Conservation (phyloP, 495 filamentous ascomycete genomes). For the Neurospora pannonica region DNA sequence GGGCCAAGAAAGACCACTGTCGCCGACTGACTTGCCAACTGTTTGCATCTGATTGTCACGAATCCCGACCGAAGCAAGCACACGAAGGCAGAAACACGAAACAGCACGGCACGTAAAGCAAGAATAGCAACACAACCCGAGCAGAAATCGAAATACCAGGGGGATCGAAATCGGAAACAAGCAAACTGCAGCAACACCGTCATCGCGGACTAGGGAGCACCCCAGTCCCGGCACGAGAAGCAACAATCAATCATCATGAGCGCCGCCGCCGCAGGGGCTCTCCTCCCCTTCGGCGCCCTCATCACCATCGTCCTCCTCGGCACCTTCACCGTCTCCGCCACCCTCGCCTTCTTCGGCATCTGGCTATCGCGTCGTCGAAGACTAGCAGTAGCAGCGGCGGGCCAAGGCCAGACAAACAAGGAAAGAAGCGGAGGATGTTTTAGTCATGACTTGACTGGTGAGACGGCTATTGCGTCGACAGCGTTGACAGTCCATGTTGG, state of each 20-base stretch:
- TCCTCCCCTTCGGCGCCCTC: slow-evolving; percentile 5
- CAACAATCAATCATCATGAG: neutral
- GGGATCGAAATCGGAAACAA: neutral
- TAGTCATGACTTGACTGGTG: neutral
- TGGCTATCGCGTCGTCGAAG: slow-evolving; percentile 9
- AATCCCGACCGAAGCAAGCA: neutral
- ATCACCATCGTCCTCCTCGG: slow-evolving; percentile 10
- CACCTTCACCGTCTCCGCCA: slow-evolving; percentile 1
- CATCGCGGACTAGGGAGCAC: neutral
- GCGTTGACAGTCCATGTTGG: neutral
- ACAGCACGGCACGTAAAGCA: neutral
- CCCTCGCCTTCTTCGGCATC: slow-evolving; percentile 3
- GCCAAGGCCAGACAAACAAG: neutral
- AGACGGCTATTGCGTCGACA: neutral
- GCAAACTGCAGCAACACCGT: neutral
- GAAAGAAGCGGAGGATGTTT: neutral
- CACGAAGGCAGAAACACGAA: neutral
- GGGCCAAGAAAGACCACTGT: neutral
- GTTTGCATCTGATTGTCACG: neutral
- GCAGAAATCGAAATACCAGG: neutral
- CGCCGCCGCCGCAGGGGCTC: neutral
- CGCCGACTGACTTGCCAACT: neutral
- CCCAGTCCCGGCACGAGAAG: neutral
- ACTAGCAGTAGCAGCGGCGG: neutral
- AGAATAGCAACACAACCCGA: neutral